Evolutionary conservation across 2,329 filamentous ascomycete species (phyloP), one percentile per base, ranked within the genome.

Genomic region (Parastagonospora nodorum): DNA sequence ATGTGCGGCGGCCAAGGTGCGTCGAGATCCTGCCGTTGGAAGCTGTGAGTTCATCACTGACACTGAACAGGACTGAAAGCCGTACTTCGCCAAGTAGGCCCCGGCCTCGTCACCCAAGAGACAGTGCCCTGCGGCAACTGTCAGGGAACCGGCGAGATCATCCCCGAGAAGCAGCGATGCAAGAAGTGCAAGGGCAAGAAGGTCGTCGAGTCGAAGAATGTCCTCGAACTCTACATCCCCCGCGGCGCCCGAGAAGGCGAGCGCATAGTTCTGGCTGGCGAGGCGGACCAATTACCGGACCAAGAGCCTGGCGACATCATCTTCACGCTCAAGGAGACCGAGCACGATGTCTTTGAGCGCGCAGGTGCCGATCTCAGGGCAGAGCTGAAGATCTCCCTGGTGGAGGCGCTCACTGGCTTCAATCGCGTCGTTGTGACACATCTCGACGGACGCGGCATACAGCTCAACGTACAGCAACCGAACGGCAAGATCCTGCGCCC

Each of bases 151-250:
- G 94, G 94, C 5, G 86, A 87, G 68, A 86, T 92, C 68, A 96
- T 87, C 78, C 93, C 93, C 75, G 91, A 96, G 69, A 97, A 97
- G 80, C 94, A 99, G 69, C 90, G 91, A 71, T 99, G 94, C 82
- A 96, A 96, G 82, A 97, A 94, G 80, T 99, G 94, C 85, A 97
- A 97, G 78, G 94, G 94, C 68, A 90, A 89, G 74, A 85, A 90
- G 56, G 92, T 90, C 11, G 85, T 86, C 38, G 88, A 92, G 66
- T 89, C 94, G 76, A 94, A 90, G 76, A 99, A 97, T 79, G 89
- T 93, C 3, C 81, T 99, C 53, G 94, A 99, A 77, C 88, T 99
- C 45, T 97, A 97, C 78, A 96, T 99, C 53, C 92, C 93, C 8
- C 86, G 89, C 45, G 93, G 93, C 40, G 88, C 73, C 41, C 79